phyloP scores from a whole-genome alignment of 2,329 filamentous ascomycete genomes.

The Mariannaea sp. region DNA sequence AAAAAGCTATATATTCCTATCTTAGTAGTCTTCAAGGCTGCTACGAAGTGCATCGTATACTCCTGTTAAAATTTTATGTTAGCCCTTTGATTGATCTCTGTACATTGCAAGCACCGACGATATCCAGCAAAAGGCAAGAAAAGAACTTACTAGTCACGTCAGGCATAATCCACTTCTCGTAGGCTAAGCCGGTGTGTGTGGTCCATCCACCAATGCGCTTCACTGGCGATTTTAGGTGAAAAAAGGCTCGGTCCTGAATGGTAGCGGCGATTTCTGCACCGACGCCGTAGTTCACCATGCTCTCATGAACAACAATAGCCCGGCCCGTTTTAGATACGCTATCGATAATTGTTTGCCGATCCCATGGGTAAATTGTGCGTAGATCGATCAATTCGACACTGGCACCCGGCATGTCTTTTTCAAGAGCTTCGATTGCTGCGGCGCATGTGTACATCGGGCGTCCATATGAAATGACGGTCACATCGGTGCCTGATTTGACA shows the following conservation, averaged over 20 bases:
- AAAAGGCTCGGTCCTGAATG: conserved; percentile 80
- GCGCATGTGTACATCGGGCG: conserved; percentile 86
- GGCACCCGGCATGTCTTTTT: conserved; percentile 71
- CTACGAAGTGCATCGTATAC: no score
- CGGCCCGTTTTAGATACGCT: conserved; percentile 86
- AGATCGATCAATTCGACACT: conserved; percentile 84
- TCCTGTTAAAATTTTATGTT: no score
- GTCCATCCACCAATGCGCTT: conserved; percentile 83
- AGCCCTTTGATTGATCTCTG: no score
- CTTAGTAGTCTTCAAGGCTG: no score
- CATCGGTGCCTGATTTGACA: conserved; percentile 74
- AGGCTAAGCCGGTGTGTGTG: conserved; percentile 77
- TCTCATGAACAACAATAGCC: conserved; percentile 86
- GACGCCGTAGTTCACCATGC: conserved; percentile 85
- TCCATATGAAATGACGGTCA: conserved; percentile 86
- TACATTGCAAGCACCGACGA: no score
- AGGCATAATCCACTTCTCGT: conserved; percentile 78
- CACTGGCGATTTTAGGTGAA: conserved; percentile 81
- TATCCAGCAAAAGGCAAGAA: neutral
- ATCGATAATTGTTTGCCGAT: conserved; percentile 74
- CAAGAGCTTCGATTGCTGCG: conserved; percentile 73
- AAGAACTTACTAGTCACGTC: conserved; percentile 86
- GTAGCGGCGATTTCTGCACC: conserved; percentile 86
- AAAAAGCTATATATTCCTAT: no score
- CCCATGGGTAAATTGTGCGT: conserved; percentile 88